These are phyloP conservation scores for Nannochloropsis gaditana DNA, from an alignment of 108 stramenopile species.

Conservation along the genomic window DNA sequence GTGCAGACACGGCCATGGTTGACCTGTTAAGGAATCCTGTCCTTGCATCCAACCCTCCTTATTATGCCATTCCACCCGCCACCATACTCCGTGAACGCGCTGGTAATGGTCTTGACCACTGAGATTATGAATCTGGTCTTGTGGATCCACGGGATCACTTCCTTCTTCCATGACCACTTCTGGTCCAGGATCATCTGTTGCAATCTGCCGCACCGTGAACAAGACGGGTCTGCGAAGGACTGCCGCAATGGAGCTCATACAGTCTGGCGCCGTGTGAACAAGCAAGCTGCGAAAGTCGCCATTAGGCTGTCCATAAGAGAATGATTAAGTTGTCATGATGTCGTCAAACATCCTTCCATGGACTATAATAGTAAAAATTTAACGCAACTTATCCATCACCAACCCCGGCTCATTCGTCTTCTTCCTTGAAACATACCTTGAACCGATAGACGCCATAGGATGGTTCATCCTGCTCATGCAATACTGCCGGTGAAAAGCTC, in stretches of 20 bases:
- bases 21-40: not conserved
- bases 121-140: not conserved
- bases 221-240: not conserved
- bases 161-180: not conserved
- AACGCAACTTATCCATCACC: too few species aligned
- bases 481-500: not conserved
- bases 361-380: too few species aligned
- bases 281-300: not conserved
- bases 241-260: not conserved
- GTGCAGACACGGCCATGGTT: not conserved
- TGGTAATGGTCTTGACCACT: not conserved
- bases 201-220: not conserved
- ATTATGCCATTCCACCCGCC: slow-evolving; percentile 19
- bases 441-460: slow-evolving; percentile 1
- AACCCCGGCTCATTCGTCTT: too few species aligned
- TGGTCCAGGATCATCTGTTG: not conserved
- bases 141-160: not conserved
- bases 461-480: not conserved
- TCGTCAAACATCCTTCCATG: too few species aligned
- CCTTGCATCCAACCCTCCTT: not conserved
- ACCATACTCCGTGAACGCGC: not conserved
- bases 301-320: not conserved
- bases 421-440: not conserved
- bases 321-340: too few species aligned
- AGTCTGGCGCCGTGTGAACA: not conserved